Conservation (phyloP, 1,284 basidiomycete genomes). For the Cryptococcus hybrid region DNA sequence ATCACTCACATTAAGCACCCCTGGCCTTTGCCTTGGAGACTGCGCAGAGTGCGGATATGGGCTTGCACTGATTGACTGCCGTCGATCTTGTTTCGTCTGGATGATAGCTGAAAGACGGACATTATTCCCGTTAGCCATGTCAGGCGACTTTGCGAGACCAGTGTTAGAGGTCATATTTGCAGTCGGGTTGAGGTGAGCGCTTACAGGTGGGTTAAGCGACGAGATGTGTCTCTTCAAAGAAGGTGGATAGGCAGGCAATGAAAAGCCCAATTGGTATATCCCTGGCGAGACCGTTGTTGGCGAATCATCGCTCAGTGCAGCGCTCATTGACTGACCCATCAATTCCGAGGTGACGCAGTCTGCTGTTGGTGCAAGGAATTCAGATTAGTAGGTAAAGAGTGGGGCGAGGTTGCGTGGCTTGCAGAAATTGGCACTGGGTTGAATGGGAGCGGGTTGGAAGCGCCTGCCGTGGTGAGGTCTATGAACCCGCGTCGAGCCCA, state of each 20-base stretch:
- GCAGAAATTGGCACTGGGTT: not conserved
- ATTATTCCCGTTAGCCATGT: no score
- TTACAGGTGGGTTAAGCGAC: not conserved
- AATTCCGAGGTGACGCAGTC: not conserved
- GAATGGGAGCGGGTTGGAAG: not conserved
- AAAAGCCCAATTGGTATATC: constrained; percentile 14
- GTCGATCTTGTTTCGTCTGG: constrained; percentile 9
- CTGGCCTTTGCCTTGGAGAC: not conserved
- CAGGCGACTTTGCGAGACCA: no score
- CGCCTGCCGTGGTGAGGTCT: constrained; percentile 9
- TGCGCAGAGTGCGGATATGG: not conserved
- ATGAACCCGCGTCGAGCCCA: constrained; percentile 22
- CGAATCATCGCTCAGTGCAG: constrained; percentile 5
- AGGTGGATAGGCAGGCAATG: not conserved
- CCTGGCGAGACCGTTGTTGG: constrained; percentile 16
- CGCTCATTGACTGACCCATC: not conserved
- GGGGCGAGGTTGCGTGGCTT: not conserved
- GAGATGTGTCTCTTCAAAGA: not conserved
- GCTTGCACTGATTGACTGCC: not conserved
- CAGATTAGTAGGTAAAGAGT: constrained; percentile 7
- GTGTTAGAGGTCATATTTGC: not conserved
- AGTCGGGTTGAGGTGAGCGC: not conserved
- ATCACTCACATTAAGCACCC: not conserved
- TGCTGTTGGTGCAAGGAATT: constrained; percentile 1
- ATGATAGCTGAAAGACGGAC: not conserved